Evolutionary conservation across 352 stramenopile genomes (phyloP).

Genomic region (Peronospora destructor): DNA sequence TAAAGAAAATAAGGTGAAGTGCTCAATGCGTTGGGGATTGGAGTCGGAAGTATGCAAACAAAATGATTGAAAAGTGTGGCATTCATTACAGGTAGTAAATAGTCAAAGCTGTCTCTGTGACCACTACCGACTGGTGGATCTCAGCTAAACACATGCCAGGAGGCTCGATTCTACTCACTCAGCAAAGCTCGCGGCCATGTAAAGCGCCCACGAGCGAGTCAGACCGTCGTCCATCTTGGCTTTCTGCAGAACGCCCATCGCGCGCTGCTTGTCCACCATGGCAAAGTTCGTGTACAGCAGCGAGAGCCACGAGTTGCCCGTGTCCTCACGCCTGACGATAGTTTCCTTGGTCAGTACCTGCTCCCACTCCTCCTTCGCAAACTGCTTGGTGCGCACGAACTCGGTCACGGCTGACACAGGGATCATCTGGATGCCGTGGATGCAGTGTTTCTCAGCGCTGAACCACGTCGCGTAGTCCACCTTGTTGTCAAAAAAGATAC

Average conservation of each 20-base stretch:
- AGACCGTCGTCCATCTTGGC: slow-evolving; percentile 4
- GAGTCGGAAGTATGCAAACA: not conserved
- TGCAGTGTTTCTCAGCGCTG: slow-evolving; percentile 53
- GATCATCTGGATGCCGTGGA: slow-evolving; percentile 79
- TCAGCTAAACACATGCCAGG: not conserved
- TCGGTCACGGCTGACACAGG: slow-evolving; percentile 46
- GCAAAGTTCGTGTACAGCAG: slow-evolving; percentile 1
- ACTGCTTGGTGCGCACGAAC: not conserved
- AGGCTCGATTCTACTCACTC: not conserved
- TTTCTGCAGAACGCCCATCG: not conserved
- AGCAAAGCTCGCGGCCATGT: slow-evolving; percentile 1
- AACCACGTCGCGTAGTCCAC: slow-evolving; percentile 78
- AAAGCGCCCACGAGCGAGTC: slow-evolving; percentile 1
- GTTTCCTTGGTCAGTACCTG: not conserved
- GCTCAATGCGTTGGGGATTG: not conserved
- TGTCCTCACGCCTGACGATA: slow-evolving; percentile 3
- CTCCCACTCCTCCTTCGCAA: slow-evolving; percentile 3
- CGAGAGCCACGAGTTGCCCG: slow-evolving; percentile 1
- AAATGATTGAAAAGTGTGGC: not conserved
- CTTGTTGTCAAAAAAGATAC: slow-evolving; percentile 81
- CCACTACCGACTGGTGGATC: not conserved
- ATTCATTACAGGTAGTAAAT: not conserved
- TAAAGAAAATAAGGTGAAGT: not conserved
- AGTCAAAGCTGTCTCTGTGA: not conserved
- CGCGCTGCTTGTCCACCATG: not conserved